Percentiles rank a stretch among this genome's conserved stretches.
phyloP scores from a whole-genome alignment of 495 filamentous ascomycete genomes.

The Aspergillus sclerotiicarbonarius region DNA sequence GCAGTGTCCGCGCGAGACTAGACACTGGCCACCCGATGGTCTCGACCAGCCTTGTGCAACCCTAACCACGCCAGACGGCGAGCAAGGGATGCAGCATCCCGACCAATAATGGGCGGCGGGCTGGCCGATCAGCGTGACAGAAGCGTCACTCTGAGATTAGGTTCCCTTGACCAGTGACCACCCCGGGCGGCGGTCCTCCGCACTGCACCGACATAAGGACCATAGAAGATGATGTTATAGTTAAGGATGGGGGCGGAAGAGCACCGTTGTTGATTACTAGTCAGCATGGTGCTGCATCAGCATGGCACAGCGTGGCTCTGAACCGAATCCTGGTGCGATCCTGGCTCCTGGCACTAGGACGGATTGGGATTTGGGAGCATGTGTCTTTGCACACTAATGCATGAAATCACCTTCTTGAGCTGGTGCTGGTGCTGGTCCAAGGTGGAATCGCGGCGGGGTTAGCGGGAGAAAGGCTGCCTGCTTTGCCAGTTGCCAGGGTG shows the following conservation, averaged over 20 bases:
- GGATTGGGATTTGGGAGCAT: background rate
- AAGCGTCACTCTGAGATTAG: background rate
- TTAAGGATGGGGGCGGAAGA: too few relatives aligned
- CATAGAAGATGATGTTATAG: too few relatives aligned
- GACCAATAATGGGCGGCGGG: background rate
- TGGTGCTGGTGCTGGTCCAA: background rate
- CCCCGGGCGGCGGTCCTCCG: too few relatives aligned
- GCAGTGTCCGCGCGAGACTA: too few relatives aligned
- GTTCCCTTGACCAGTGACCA: background rate
- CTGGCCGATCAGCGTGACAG: background rate
- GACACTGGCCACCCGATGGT: background rate
- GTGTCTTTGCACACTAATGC: constrained; percentile 12
- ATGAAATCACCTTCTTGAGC: constrained; percentile 8
- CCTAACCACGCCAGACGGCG: background rate
- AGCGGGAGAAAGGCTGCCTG: background rate
- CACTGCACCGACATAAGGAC: too few relatives aligned
- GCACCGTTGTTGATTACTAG: too few relatives aligned
- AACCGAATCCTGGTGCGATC: background rate
- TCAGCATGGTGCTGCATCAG: background rate
- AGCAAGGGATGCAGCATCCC: background rate
- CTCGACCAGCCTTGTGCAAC: background rate
- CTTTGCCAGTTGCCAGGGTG: background rate
- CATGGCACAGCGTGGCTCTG: background rate
- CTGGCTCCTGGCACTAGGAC: background rate
- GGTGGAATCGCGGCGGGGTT: constrained; percentile 3